Conservation (phyloP, 495 filamentous ascomycete genomes). For the Trichoderma orchidacearum region DNA sequence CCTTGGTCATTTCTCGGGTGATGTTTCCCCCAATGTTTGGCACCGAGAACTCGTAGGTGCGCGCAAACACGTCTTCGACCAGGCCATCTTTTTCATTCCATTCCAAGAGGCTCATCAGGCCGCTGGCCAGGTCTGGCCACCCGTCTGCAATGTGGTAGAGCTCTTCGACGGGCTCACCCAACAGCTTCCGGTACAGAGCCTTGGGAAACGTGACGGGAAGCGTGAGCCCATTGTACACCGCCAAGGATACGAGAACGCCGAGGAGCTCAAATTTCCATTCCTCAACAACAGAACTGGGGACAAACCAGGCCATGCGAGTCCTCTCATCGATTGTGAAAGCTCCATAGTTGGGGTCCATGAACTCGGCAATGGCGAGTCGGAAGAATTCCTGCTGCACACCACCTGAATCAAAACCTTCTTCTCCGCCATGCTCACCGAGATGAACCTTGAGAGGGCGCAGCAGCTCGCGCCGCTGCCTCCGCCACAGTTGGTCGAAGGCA, state of each 20-base stretch:
- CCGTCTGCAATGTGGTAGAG: slow-evolving; percentile 70
- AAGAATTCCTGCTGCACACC: slow-evolving; percentile 97
- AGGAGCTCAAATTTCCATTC: slow-evolving; percentile 84
- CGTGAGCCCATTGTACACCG: slow-evolving; percentile 89
- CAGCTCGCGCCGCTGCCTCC: slow-evolving; percentile 67
- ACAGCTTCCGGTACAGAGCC: slow-evolving; percentile 69
- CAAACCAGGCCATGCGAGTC: slow-evolving; percentile 76
- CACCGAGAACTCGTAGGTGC: slow-evolving; percentile 75
- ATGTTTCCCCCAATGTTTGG: slow-evolving; percentile 47
- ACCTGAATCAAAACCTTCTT: slow-evolving; percentile 85
- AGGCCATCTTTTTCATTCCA: slow-evolving; percentile 64
- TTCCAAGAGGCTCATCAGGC: slow-evolving; percentile 52
- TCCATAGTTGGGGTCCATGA: slow-evolving; percentile 60
- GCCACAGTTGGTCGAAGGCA: slow-evolving; percentile 79
- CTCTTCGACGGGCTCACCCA: slow-evolving; percentile 48
- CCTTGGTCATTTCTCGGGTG: slow-evolving; percentile 30
- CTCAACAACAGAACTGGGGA: slow-evolving; percentile 63
- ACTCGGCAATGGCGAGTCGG: slow-evolving; percentile 62
- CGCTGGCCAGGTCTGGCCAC: slow-evolving; percentile 68
- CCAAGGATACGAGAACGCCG: slow-evolving; percentile 74
- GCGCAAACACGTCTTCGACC: slow-evolving; percentile 66
- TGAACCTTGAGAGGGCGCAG: slow-evolving; percentile 77
- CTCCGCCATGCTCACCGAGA: slow-evolving; percentile 65
- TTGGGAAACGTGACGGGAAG: slow-evolving; percentile 79
- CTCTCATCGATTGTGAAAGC: slow-evolving; percentile 60